These are phyloP conservation scores for Saccharomyces eubayanus DNA, from an alignment of 805 yeast species.

Conservation along the genomic window DNA sequence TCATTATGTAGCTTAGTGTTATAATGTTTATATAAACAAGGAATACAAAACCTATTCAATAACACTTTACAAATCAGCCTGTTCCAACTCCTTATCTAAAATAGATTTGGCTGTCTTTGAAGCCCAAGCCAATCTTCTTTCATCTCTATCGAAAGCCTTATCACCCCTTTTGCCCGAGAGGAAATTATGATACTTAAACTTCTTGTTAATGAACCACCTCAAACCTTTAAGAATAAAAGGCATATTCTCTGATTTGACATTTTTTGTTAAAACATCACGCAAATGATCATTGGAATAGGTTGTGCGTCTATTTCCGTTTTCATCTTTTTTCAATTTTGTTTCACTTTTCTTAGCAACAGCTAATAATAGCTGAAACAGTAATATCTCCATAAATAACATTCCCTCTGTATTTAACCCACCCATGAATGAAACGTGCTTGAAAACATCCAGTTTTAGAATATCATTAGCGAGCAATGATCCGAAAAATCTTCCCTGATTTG, in stretches of 20 bases:
- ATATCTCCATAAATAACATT: slow-evolving; percentile 61
- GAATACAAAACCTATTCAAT: background rate
- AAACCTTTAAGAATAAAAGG: slow-evolving; percentile 27
- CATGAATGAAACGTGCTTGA: slow-evolving; percentile 66
- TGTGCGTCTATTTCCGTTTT: slow-evolving; percentile 22
- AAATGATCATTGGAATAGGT: slow-evolving; percentile 28
- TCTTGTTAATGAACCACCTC: slow-evolving; percentile 26
- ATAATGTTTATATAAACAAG: background rate
- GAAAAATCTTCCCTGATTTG: slow-evolving; percentile 73
- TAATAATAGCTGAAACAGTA: slow-evolving; percentile 61
- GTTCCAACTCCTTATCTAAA: slow-evolving; percentile 14
- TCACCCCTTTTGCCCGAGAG: slow-evolving; percentile 12
- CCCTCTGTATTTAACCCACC: slow-evolving; percentile 54
- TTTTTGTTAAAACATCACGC: slow-evolving; percentile 12
- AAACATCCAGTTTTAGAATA: slow-evolving; percentile 59
- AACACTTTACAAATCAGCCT: slow-evolving; percentile 3
- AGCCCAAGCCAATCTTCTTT: slow-evolving; percentile 30
- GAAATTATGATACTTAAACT: slow-evolving; percentile 19
- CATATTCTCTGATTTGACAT: slow-evolving; percentile 22
- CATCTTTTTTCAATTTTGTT: slow-evolving; percentile 26
- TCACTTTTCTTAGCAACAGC: slow-evolving; percentile 57
- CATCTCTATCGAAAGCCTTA: slow-evolving; percentile 23
- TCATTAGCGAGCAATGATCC: slow-evolving; percentile 71
- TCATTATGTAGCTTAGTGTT: background rate
- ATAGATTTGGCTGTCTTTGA: slow-evolving; percentile 7